These are phyloP conservation scores for Boletus austroedulis DNA, from an alignment of 1,284 basidiomycete genomes.

Conservation along the genomic window DNA sequence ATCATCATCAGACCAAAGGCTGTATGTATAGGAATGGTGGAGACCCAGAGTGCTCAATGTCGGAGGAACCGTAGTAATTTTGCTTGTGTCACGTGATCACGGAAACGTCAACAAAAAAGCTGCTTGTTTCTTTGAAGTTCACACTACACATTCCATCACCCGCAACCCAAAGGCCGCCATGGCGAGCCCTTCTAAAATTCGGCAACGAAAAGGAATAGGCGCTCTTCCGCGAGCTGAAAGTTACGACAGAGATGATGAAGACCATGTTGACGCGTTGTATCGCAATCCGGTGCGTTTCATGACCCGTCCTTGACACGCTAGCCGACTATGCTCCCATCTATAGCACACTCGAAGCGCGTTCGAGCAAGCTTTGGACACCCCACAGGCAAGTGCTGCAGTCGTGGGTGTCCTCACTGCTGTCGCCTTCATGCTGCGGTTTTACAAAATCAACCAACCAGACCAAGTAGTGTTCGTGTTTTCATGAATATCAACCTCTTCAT, in stretches of 20 bases:
- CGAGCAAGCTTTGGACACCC: conserved; percentile 60
- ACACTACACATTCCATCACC: conserved; percentile 1
- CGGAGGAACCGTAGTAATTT: background rate
- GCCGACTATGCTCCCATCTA: conserved; percentile 1
- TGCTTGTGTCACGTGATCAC: conserved; percentile 20
- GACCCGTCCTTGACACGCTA: background rate
- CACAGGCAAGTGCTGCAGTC: conserved; percentile 54
- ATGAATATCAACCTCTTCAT: background rate
- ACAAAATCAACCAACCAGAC: conserved; percentile 90
- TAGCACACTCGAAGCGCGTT: conserved; percentile 54
- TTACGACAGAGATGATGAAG: conserved; percentile 38
- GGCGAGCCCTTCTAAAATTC: conserved; percentile 35
- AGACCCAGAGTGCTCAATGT: background rate
- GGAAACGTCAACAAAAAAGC: background rate
- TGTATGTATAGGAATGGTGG: background rate
- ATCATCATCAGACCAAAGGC: background rate
- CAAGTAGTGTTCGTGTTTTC: conserved; percentile 82
- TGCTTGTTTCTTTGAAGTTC: conserved; percentile 6
- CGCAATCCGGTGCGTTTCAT: conserved; percentile 28
- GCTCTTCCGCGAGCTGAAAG: conserved; percentile 22
- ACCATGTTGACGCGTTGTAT: conserved; percentile 35
- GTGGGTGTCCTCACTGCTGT: conserved; percentile 65
- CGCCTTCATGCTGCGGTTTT: conserved; percentile 84
- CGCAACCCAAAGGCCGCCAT: conserved; percentile 21
- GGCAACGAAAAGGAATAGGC: conserved; percentile 29